Base-by-base conservation (phyloP, 2,329 filamentous ascomycete species). In the Fusarium dimerum region DNA sequence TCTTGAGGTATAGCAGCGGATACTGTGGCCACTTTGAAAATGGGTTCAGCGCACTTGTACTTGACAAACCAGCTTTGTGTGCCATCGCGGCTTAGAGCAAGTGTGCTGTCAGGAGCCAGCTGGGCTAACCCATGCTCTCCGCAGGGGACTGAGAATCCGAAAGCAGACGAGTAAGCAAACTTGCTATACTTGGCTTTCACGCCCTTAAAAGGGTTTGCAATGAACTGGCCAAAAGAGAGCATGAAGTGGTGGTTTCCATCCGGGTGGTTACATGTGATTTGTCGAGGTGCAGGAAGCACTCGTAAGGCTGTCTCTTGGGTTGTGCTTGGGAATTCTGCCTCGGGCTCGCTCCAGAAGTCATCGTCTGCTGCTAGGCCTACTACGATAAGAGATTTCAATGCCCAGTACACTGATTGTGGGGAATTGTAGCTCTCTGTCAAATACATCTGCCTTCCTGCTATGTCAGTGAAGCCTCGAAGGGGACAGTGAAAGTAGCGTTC, bases 371-470 rank as follows among this genome's bases (percentile, higher is more conserved):
- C 7, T 3, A 51, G 29, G 15, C 40, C 68, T 1, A 79, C 57
- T 0, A 70, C 71, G 4, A 79, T 63, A 5, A 81, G 71, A 0
- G 74, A 72, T 57, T 81, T 82, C 30, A 81, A 61, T 17, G 73
- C 74, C 79, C 79, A 82, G 57, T 82, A 82, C 0, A 73, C 70
- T 0, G 78, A 81, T 54, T 82, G 79, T 0, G 79, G 77, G 1
- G 79, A 82, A 60, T 82, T 82, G 63, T 82, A 82, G 54, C 79
- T 76, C 60, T 83, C 79, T 47, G 70, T 69, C 68, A 82, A 72
- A 56, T 77, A 81, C 74, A 80, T 79, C 81, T 26, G 20, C 7
- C 20, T 82, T 17, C 11, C 38, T 42, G 16, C 9, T 7, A 29
- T 50, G 43, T 54, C n/a, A 51, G 45, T 11, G 2, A 15, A 9